Conservation (phyloP, 1,139 yeast species). For the Candida sp. region DNA sequence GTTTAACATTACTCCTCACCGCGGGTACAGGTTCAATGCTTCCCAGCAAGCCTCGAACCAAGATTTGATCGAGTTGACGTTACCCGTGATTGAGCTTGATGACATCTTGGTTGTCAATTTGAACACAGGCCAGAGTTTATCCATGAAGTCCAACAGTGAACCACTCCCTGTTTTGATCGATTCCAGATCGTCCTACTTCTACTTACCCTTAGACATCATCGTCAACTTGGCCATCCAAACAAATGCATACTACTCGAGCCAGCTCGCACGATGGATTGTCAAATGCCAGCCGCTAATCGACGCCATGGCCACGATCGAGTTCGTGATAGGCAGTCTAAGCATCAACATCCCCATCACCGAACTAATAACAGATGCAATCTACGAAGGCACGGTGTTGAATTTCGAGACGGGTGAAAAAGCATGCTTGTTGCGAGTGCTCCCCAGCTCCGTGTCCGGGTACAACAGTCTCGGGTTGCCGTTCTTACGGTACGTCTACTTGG, state of each 20-base stretch:
- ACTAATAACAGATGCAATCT: constrained; percentile 47
- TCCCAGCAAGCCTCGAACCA: constrained; percentile 24
- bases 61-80: constrained; percentile 21
- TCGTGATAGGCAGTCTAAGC: constrained; percentile 56
- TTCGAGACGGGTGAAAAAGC: constrained; percentile 63
- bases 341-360: constrained; percentile 58
- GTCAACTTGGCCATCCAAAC: constrained; percentile 75
- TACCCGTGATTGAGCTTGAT: constrained; percentile 64
- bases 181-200: constrained; percentile 54
- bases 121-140: constrained; percentile 33
- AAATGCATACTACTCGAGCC: constrained; percentile 65
- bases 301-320: constrained; percentile 55
- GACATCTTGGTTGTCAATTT: constrained; percentile 54
- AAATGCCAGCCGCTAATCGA: constrained; percentile 52
- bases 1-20: constrained; percentile 51
- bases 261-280: constrained; percentile 64
- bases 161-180: constrained; percentile 66
- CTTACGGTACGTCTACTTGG: constrained; percentile 59
- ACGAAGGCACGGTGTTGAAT: constrained; percentile 33
- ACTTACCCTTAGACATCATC: constrained; percentile 62
- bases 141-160: constrained; percentile 34
- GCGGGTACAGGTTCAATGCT: constrained; percentile 29
- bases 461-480: constrained; percentile 67
- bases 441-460: constrained; percentile 55
- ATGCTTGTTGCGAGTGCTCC: constrained; percentile 61